Conservation (phyloP, 371 early-diverging fungal genomes). For the Mucor piriformis region DNA sequence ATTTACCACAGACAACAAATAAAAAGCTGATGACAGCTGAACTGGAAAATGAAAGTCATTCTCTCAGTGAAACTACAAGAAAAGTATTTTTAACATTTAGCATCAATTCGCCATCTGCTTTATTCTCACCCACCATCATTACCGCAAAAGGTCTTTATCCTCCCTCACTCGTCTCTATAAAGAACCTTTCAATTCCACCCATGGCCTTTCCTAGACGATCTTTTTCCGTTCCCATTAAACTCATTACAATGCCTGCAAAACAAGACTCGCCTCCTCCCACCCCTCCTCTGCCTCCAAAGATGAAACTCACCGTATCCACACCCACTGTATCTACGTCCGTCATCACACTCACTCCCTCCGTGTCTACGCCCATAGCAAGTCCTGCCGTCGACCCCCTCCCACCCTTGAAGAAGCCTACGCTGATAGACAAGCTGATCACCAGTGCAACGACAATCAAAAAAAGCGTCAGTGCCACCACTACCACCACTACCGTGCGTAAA, state of each 20-base stretch:
- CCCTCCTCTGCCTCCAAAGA: not conserved
- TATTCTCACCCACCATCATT: constrained; percentile 7
- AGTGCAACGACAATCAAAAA: not conserved
- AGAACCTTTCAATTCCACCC: not conserved
- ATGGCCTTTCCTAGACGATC: not conserved
- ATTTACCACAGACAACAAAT: too few relatives aligned
- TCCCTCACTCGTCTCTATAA: not conserved
- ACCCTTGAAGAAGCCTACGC: too few relatives aligned
- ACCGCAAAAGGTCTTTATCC: constrained; percentile 18
- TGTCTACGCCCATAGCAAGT: too few relatives aligned
- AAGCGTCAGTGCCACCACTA: not conserved
- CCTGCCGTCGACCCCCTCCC: too few relatives aligned
- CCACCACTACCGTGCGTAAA: not conserved
- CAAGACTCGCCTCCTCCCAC: not conserved
- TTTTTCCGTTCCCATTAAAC: constrained; percentile 11
- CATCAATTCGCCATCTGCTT: constrained; percentile 4
- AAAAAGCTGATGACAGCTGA: constrained; percentile 5
- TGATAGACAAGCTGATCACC: not conserved
- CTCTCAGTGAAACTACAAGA: constrained; percentile 19
- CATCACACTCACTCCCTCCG: too few relatives aligned
- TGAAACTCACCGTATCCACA: too few relatives aligned
- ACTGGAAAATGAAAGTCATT: constrained; percentile 8
- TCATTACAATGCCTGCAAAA: constrained; percentile 15
- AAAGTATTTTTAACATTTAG: constrained; percentile 12
- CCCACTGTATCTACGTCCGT: too few relatives aligned